Evolutionary conservation across 441 rosid species (phyloP).

Genomic region (Flueggea neowawraea): DNA sequence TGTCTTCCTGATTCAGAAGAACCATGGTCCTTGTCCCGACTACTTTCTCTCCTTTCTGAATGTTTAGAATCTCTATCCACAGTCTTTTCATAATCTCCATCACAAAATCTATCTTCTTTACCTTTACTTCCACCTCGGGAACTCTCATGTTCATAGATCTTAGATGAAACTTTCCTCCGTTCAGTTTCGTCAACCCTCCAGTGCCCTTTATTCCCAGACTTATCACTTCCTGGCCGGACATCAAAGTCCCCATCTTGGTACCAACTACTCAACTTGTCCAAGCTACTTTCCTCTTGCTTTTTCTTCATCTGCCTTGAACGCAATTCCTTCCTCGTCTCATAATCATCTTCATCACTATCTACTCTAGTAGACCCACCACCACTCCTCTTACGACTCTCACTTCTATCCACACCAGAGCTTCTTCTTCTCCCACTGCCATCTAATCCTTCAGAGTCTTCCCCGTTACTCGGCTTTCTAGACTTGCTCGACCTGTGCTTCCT

Average conservation of each 20-base stretch:
- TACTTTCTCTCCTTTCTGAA: conserved; percentile 68
- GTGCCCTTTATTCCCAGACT: conserved; percentile 47
- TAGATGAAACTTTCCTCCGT: conserved; percentile 50
- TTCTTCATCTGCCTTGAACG: conserved; percentile 64
- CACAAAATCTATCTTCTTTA: conserved; percentile 70
- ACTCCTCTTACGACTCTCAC: conserved; percentile 60
- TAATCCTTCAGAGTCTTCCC: conserved; percentile 52
- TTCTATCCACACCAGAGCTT: conserved; percentile 59
- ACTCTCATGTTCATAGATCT: conserved; percentile 51
- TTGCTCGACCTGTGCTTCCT: conserved; percentile 66
- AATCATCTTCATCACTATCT: conserved; percentile 72
- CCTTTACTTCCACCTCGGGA: conserved; percentile 48
- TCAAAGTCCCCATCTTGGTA: conserved; percentile 94
- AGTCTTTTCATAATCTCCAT: conserved; percentile 46
- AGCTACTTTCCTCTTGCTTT: conserved; percentile 88
- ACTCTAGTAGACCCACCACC: conserved; percentile 52
- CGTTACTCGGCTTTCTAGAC: conserved; percentile 51
- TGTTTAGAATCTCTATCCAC: conserved; percentile 58
- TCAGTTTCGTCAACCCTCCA: conserved; percentile 52
- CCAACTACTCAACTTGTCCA: conserved; percentile 87
- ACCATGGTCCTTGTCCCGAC: conserved; percentile 68
- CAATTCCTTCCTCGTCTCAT: conserved; percentile 43
- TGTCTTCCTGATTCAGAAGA: conserved; percentile 58
- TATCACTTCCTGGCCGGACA: conserved; percentile 57
- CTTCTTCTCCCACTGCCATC: conserved; percentile 55